phyloP scores from a whole-genome alignment of 495 filamentous ascomycete species.

The Darksidea phi region DNA sequence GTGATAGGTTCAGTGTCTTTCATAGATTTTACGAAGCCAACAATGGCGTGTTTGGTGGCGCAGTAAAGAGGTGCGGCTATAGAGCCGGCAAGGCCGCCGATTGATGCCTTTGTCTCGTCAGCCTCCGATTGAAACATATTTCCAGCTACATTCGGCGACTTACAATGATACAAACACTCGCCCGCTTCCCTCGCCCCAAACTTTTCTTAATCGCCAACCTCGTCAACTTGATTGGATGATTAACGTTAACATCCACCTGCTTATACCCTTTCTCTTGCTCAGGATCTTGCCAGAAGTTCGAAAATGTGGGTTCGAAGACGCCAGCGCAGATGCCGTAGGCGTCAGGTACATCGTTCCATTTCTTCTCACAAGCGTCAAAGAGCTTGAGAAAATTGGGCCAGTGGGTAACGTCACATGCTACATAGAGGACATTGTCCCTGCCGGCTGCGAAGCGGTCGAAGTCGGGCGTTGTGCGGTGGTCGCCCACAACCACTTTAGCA shows the following conservation, averaged over 20 bases:
- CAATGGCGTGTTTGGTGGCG: slow-evolving; percentile 43
- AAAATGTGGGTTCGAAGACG: slow-evolving; percentile 42
- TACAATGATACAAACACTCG: slow-evolving; percentile 30
- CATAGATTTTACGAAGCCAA: slow-evolving; percentile 43
- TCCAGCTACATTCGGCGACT: no score
- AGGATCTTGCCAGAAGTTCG: slow-evolving; percentile 41
- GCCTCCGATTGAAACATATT: not conserved
- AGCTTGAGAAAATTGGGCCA: slow-evolving; percentile 39
- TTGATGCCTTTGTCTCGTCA: slow-evolving; percentile 28
- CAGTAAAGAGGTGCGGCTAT: slow-evolving; percentile 41
- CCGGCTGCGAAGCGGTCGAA: slow-evolving; percentile 25
- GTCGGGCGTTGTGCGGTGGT: slow-evolving; percentile 38
- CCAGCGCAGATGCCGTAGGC: slow-evolving; percentile 41
- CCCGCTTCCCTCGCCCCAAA: slow-evolving; percentile 36
- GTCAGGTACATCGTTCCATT: slow-evolving; percentile 43
- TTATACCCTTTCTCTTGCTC: slow-evolving; percentile 36
- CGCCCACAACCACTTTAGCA: slow-evolving; percentile 40
- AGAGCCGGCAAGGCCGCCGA: slow-evolving; percentile 36
- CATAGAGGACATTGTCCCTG: slow-evolving; percentile 34
- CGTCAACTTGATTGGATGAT: slow-evolving; percentile 44
- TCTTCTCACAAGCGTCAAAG: slow-evolving; percentile 33
- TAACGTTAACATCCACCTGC: slow-evolving; percentile 37
- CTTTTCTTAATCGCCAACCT: slow-evolving; percentile 43
- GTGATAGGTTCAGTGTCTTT: slow-evolving; percentile 39
- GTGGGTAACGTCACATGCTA: slow-evolving; percentile 41